A percentile compares a stretch with the other conserved stretches of the same genome.
Evolutionary conservation across 2,329 filamentous ascomycete genomes (phyloP).

Genomic region (Dichotomopilus funicola): DNA sequence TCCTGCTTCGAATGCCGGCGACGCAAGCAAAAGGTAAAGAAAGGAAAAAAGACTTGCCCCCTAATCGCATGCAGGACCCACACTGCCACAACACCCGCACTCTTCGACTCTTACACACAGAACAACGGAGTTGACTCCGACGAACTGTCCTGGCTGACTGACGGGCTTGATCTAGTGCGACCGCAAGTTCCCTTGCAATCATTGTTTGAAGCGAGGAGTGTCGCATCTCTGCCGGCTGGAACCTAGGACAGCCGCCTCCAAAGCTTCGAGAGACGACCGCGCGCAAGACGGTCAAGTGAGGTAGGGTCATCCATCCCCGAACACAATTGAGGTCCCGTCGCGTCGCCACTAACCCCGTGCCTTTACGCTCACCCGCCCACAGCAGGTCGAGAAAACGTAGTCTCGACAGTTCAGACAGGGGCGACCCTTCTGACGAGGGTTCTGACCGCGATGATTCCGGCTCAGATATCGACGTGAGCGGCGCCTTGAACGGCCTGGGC

Average conservation of each 20-base stretch:
- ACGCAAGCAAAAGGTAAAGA: constrained; percentile 41
- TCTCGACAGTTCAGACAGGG: constrained; percentile 15
- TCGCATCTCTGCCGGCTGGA: constrained; percentile 42
- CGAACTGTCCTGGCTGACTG: neutral
- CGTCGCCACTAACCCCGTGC: constrained; percentile 4
- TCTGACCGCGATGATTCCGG: constrained; percentile 13
- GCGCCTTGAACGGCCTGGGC: constrained; percentile 21
- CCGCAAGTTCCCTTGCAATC: constrained; percentile 45
- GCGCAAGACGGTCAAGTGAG: constrained; percentile 13
- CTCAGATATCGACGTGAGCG: constrained; percentile 16
- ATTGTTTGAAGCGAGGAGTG: constrained; percentile 41
- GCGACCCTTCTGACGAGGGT: constrained; percentile 1
- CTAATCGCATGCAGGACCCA: neutral
- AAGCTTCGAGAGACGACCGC: constrained; percentile 27
- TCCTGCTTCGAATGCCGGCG: constrained; percentile 44
- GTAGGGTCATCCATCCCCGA: constrained; percentile 4
- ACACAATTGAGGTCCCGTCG: neutral
- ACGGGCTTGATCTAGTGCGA: constrained; percentile 35
- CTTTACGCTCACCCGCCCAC: neutral
- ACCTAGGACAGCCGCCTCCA: constrained; percentile 10
- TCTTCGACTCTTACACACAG: neutral
- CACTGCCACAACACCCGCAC: neutral
- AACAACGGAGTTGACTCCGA: too few species aligned
- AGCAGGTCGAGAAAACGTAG: constrained; percentile 24
- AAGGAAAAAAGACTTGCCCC: too few species aligned